Base-by-base conservation (phyloP, 768 basidiomycete species). In the Suillus cothurnatus region DNA sequence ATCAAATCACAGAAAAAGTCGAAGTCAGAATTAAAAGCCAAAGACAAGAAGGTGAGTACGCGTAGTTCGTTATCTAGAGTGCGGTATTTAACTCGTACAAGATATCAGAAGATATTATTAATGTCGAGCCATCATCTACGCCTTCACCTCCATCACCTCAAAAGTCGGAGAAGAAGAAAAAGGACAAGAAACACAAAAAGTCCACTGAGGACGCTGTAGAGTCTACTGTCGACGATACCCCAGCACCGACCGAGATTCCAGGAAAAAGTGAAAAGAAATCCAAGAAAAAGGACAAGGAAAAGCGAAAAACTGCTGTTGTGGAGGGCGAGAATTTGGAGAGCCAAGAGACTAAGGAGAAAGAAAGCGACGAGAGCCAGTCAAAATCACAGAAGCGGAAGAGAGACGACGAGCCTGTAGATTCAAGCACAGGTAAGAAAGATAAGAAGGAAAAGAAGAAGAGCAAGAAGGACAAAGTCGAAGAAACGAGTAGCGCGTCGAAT, bases 361-460 rank as follows among this genome's bases (percentile, higher is more conserved):
- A 65, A 41, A 64, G 43, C 41, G 58, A 36, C 9, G 55, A 68
- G 43, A 63, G 56, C 38, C 69, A 67, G 34, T 38, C 32, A 4
- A 72, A 72, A 66, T 72, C 70, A 45, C 81, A 77, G 66, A 82
- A 80, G 67, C 78, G 78, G 60, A 79, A 74, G 66, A 74, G 71
- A 70, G 63, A 67, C 56, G 55, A 61, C 17, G 38, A 68, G 8
- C 68, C 66, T 7, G 53, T 11, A 3, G 63, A 61, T 5, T 69
- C 60, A 12, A 66, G 65, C 21, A 66, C 52, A 19, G 71, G 67
- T 36, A 64, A 63, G 41, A 43, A 28, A 26, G 65, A 62, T 15
- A 61, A 23, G 8, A 50, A 58, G 9, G 67, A 61, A 21, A 68
- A 66, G 36, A 61, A 66, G 39, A 61, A 66, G 41, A 72, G 76